A percentile compares a stretch with the other conserved stretches of the same genome.
phyloP scores from a whole-genome alignment of 148 eudicot genomes.

The Heliamphora exappendiculata region DNA sequence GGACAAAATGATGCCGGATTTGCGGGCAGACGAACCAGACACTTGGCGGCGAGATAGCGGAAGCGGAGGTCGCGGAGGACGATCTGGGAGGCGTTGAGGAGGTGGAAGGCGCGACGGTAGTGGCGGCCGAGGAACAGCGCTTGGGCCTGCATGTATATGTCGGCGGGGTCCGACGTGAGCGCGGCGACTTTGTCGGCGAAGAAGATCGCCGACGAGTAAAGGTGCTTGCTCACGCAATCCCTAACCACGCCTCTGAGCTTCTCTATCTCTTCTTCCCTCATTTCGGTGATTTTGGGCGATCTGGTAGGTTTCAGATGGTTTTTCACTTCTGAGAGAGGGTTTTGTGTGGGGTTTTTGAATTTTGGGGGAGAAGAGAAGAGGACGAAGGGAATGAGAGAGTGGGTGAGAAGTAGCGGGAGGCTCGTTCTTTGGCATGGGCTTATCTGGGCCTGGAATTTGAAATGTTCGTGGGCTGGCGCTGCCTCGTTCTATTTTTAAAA shows the following conservation, averaged over 20 bases:
- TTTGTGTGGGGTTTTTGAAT: neutral
- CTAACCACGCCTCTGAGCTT: slow-evolving; percentile 76
- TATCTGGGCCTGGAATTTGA: too few relatives aligned
- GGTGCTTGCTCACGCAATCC: slow-evolving; percentile 90
- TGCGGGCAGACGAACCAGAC: slow-evolving; percentile 48
- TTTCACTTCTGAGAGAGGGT: neutral
- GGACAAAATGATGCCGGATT: neutral
- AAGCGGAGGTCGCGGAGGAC: slow-evolving; percentile 88
- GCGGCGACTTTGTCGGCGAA: slow-evolving; percentile 95
- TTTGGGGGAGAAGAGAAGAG: neutral
- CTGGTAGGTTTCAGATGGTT: neutral
- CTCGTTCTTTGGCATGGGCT: too few relatives aligned
- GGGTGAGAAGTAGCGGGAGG: neutral
- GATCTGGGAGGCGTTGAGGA: slow-evolving; percentile 83
- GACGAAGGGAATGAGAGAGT: neutral
- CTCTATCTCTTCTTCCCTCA: slow-evolving; percentile 85
- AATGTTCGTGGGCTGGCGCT: too few relatives aligned
- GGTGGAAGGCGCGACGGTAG: slow-evolving; percentile 89
- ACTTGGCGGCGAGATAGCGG: slow-evolving; percentile 95
- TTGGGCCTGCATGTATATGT: slow-evolving; percentile 92
- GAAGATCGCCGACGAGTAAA: slow-evolving; percentile 90
- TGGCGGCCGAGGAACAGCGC: slow-evolving; percentile 93
- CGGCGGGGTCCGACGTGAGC: slow-evolving; percentile 71
- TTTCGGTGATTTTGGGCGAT: neutral
- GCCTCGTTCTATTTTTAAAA: too few relatives aligned